Evolutionary conservation across 2,329 filamentous ascomycete genomes (phyloP).

Genomic region (Beauveria pseudobassiana): DNA sequence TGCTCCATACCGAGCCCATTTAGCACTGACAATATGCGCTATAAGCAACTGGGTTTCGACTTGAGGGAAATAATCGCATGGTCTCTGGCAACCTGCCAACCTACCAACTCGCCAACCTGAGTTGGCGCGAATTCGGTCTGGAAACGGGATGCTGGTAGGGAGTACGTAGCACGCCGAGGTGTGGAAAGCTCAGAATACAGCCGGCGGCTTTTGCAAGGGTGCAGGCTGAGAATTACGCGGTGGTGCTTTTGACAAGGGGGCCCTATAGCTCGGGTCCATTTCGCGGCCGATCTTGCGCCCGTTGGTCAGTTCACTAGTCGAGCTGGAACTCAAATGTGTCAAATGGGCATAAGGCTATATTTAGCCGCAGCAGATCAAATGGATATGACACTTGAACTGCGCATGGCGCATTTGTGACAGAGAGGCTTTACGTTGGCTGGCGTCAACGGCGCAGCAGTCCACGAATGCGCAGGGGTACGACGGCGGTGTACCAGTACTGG

Average conservation of each 20-base stretch:
- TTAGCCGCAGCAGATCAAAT: not conserved
- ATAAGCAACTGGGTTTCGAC: not conserved
- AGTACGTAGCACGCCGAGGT: not conserved
- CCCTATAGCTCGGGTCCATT: not conserved
- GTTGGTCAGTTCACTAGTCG: not conserved
- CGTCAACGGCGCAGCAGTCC: not conserved
- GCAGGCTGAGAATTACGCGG: not conserved
- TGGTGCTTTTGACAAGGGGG: not conserved
- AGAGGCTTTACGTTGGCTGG: not conserved
- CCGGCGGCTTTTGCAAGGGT: not conserved
- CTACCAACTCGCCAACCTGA: too few species aligned
- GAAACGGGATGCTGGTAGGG: not conserved
- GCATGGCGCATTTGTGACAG: not conserved
- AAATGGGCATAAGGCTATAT: not conserved
- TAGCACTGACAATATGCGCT: not conserved
- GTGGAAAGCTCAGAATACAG: not conserved
- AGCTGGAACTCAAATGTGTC: not conserved
- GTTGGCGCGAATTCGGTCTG: not conserved
- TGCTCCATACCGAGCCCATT: not conserved
- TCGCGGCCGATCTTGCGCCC: not conserved
- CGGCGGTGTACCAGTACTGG: not conserved
- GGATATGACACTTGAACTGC: not conserved
- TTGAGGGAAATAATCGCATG: not conserved
- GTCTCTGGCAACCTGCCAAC: too few species aligned
- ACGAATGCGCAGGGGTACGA: not conserved